A percentile compares a stretch with the other conserved stretches of the same genome.
phyloP scores from a whole-genome alignment of 306 rosid species.

The Quillaja saponaria region DNA sequence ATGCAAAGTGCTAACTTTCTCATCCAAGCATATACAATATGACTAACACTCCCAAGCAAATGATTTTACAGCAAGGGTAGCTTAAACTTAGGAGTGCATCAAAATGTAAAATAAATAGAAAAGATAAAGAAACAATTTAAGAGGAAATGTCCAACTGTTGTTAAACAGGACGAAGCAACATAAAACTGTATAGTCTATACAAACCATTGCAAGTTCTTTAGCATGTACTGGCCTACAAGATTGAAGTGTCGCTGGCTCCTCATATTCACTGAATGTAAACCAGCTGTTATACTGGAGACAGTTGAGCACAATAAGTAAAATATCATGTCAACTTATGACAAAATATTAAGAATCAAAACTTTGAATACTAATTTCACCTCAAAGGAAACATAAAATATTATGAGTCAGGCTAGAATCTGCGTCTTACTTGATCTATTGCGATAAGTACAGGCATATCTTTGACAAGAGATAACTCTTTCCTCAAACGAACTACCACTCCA shows the following conservation, averaged over 20 bases:
- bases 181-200: conserved; percentile 21
- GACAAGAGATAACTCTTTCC: conserved; percentile 91
- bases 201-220: conserved; percentile 77
- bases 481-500: conserved; percentile 85
- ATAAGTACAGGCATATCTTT: conserved; percentile 84
- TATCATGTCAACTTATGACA: background rate
- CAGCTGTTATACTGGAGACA: conserved; percentile 83
- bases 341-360: conserved; percentile 20
- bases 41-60: conserved; percentile 20
- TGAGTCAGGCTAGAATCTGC: conserved; percentile 7
- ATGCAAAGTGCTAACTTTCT: conserved; percentile 24
- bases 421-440: conserved; percentile 92
- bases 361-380: background rate
- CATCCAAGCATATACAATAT: conserved; percentile 3
- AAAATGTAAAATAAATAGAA: conserved; percentile 8
- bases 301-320: conserved; percentile 31
- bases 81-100: conserved; percentile 28
- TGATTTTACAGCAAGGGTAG: conserved; percentile 4
- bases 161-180: conserved; percentile 20
- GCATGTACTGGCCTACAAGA: conserved; percentile 87
- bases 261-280: conserved; percentile 94
- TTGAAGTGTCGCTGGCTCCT: conserved; percentile 78
- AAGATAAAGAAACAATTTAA: conserved; percentile 12
- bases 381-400: background rate
- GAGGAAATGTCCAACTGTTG: background rate